Evolutionary conservation across 352 stramenopile species (phyloP).

Genomic region (Phytophthora hibernalis): DNA sequence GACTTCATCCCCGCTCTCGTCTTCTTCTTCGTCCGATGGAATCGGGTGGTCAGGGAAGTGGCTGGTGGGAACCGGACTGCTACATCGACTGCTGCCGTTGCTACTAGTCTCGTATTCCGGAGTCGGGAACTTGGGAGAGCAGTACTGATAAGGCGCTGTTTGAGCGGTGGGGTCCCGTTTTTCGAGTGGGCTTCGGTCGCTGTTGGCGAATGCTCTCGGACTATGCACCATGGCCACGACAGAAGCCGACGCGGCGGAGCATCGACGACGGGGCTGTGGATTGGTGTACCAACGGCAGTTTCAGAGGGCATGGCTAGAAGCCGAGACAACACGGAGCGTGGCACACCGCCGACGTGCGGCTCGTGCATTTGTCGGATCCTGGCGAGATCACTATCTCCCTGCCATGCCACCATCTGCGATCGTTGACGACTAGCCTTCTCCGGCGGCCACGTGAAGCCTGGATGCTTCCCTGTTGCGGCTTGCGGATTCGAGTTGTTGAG

Average conservation of each 20-base stretch:
- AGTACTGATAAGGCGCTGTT: conserved; percentile 33
- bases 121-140: conserved; percentile 25
- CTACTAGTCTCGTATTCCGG: conserved; percentile 37
- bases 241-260: conserved; percentile 42
- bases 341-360: conserved; percentile 36
- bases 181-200: conserved; percentile 18
- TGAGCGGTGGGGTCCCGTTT: conserved; percentile 31
- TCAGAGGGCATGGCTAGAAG: conserved; percentile 27
- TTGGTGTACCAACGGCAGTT: conserved; percentile 17
- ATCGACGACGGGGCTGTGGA: conserved; percentile 41
- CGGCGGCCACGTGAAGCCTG: conserved; percentile 35
- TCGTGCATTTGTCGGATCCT: conserved; percentile 33
- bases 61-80: conserved; percentile 32
- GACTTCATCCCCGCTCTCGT: conserved; percentile 45
- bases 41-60: conserved; percentile 30
- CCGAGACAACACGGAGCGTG: conserved; percentile 39
- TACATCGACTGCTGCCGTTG: conserved; percentile 39
- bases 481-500: conserved; percentile 4
- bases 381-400: conserved; percentile 12
- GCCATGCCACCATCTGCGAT: conserved; percentile 39
- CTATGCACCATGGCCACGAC: conserved; percentile 43
- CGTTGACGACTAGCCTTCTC: conserved; percentile 24
- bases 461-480: conserved; percentile 24
- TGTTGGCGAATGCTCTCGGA: conserved; percentile 38
- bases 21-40: conserved; percentile 40